Base-by-base conservation (phyloP, 2,329 filamentous ascomycete species). In the Mariannaea sp. region DNA sequence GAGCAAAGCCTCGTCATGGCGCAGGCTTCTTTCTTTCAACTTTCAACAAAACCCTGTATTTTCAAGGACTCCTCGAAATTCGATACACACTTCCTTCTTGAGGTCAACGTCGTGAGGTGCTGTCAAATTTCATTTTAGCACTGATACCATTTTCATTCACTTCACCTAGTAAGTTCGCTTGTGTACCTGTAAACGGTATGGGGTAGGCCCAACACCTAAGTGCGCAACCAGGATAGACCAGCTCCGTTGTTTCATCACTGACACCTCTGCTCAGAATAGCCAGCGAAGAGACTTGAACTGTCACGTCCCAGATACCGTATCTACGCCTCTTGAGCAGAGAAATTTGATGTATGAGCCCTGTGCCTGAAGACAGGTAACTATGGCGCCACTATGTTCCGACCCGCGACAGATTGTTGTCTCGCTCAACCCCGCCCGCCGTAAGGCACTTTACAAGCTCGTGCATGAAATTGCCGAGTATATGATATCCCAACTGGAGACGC, bases 321-420 rank as follows among this genome's bases (percentile, higher is more conserved):
- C 17, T n/a, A 49, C 5, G 27, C 3, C 24, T 38, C 7, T 7
- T 40, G 38, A 33, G 45, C n/a, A n/a, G n/a, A n/a, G n/a, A n/a
- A 38, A 14, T 17, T 12, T 17, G 36, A 20, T n/a, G 14, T 9
- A 7, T 24, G 27, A 12, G 26, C n/a, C 17, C 13, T 22, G 20
- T 20, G 17, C 38, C 40, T 36, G 19, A 39, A 33, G 20, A 20
- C 13, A 13, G 29, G 5, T 33, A 32, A 65, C 12, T 50, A 83
- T 83, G 81, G 79, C 81, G 52, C 81, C 81, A 46, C 72, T 80
- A 44, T 80, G 76, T 49, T 75, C 73, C 29, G 81, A 83, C 57
- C 81, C 81, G 42, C 77, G 80, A 53, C 80, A 81, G 60, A 68
- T 84, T 48, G 75, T 81, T 69, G 77, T 84, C 47, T 74, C 80